A percentile compares a stretch with the other conserved stretches of the same genome.
Evolutionary conservation across 164 flowering plant genomes (phyloP).

Genomic region (Piper betle): DNA sequence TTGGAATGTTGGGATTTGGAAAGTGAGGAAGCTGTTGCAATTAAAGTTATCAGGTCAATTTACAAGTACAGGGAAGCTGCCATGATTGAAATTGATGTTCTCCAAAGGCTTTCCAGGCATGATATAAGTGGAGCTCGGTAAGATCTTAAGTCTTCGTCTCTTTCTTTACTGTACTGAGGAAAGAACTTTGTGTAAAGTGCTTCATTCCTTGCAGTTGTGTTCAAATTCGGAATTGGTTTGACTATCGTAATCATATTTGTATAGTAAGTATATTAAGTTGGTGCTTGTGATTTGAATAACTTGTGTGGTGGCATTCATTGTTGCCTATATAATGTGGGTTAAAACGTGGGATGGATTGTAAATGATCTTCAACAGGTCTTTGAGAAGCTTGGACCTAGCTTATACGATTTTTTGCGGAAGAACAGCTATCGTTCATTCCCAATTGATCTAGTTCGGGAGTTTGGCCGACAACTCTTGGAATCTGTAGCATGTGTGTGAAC

Average conservation of each 20-base stretch:
- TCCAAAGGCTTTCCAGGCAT: constrained; percentile 68
- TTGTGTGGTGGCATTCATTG: constrained; percentile 22
- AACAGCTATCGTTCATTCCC: constrained; percentile 96
- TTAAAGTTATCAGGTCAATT: constrained; percentile 76
- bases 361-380: constrained; percentile 88
- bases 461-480: constrained; percentile 98
- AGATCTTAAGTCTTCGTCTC: constrained; percentile 11
- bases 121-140: constrained; percentile 72
- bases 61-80: constrained; percentile 93
- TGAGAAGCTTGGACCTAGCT: constrained; percentile 99
- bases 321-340: constrained; percentile 45
- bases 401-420: constrained; percentile 97
- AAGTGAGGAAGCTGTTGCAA: constrained; percentile 69
- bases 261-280: constrained; percentile 73
- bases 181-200: constrained; percentile 37
- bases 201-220: constrained; percentile 97
- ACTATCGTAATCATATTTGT: constrained; percentile 99
- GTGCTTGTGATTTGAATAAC: constrained; percentile 36
- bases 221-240: constrained; percentile 99
- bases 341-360: constrained; percentile 54
- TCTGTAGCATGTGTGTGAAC: constrained; percentile 99
- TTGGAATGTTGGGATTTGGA: constrained; percentile 84
- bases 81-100: constrained; percentile 87
- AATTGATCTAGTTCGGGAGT: constrained; percentile 97
- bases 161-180: constrained; percentile 8